A percentile compares a stretch with the other conserved stretches of the same genome.
Conservation (phyloP, 106 monocot genomes). For the Triglochin maritima region DNA sequence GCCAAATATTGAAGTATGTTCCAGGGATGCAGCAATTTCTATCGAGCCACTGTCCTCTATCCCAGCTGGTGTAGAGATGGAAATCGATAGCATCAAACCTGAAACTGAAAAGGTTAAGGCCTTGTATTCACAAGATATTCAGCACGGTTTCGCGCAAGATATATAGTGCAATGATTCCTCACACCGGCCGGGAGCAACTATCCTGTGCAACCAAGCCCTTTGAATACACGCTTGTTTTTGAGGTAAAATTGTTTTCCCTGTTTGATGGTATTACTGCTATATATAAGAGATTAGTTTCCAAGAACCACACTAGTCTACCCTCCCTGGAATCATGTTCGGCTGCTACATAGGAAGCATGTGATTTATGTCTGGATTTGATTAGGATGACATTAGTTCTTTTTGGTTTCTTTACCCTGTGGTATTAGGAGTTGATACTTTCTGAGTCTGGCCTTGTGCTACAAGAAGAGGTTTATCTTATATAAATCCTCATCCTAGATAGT, state of each 20-base stretch:
- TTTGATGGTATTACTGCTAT: neutral
- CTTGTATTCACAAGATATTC: conserved; percentile 12
- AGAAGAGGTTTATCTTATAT: too few relatives aligned
- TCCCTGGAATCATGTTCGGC: too few relatives aligned
- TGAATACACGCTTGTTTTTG: conserved; percentile 33
- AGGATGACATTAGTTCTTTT: too few relatives aligned
- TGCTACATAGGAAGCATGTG: too few relatives aligned
- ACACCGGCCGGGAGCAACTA: conserved; percentile 28
- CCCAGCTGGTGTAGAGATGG: conserved; percentile 24
- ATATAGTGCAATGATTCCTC: conserved; percentile 42
- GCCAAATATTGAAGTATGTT: conserved; percentile 5
- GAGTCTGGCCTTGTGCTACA: too few relatives aligned
- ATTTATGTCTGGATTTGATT: neutral
- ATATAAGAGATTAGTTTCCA: too few relatives aligned
- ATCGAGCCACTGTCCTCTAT: conserved; percentile 56
- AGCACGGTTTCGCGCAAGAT: conserved; percentile 21
- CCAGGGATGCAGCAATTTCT: conserved; percentile 26
- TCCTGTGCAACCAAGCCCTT: conserved; percentile 32
- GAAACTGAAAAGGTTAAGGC: conserved; percentile 10
- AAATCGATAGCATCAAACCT: conserved; percentile 14
- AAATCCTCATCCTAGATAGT: too few relatives aligned
- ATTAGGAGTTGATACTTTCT: too few relatives aligned
- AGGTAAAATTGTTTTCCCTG: conserved; percentile 42
- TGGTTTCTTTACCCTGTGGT: too few relatives aligned
- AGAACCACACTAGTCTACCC: too few relatives aligned